Evolutionary conservation across 1,284 basidiomycete genomes (phyloP).

Genomic region (Sphagnurus paluster): DNA sequence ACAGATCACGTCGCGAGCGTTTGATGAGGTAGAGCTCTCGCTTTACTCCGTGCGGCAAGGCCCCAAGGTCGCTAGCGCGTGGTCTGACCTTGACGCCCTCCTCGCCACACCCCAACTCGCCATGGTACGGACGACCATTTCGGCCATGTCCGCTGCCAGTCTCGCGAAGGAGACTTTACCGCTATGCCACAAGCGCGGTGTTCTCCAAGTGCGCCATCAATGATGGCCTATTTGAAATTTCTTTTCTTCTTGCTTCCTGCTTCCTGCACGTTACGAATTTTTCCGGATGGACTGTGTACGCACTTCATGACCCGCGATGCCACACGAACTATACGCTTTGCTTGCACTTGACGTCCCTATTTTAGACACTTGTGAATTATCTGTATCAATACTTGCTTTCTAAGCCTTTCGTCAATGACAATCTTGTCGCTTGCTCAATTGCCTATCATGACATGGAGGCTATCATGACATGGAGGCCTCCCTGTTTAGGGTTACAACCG

Average conservation of each 20-base stretch:
- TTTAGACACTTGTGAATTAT: not conserved
- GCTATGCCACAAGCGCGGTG: slow-evolving; percentile 11
- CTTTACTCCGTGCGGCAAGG: slow-evolving; percentile 13
- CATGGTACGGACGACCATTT: slow-evolving; percentile 4
- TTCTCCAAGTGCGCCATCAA: slow-evolving; percentile 7
- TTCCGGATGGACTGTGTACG: not conserved
- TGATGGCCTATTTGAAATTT: not conserved
- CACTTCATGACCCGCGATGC: not conserved
- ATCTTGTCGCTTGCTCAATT: too few species aligned
- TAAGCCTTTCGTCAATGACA: not conserved
- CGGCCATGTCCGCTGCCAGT: slow-evolving; percentile 8
- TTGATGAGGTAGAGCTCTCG: slow-evolving; percentile 14
- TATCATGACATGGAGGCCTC: too few species aligned
- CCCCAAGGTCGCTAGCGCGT: slow-evolving; percentile 6
- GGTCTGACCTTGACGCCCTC: slow-evolving; percentile 13
- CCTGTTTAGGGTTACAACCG: too few species aligned
- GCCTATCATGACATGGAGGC: too few species aligned
- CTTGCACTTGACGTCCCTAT: not conserved
- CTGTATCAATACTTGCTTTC: not conserved
- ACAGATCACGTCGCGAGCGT: slow-evolving; percentile 7
- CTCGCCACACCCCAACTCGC: slow-evolving; percentile 10
- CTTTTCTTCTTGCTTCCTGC: not conserved
- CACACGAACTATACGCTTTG: not conserved
- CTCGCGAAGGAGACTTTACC: slow-evolving; percentile 14
- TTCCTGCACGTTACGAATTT: not conserved